A percentile compares a stretch with the other conserved stretches of the same genome.
Conservation (phyloP, 2,329 filamentous ascomycete species). For the Aspergillus pseudotamarii region DNA sequence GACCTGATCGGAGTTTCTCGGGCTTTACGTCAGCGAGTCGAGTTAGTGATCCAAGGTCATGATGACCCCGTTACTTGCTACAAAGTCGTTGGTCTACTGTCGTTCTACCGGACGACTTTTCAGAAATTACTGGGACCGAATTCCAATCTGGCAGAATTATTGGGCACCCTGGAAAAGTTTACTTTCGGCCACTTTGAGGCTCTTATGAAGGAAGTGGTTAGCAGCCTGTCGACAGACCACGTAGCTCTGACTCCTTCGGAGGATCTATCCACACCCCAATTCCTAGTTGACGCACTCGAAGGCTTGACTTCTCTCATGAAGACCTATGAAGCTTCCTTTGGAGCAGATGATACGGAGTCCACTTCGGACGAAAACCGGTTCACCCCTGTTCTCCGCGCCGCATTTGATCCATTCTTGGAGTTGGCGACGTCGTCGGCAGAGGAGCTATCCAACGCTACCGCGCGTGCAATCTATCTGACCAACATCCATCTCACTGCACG, state of each 20-base stretch:
- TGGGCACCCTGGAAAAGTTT: slow-evolving; percentile 71
- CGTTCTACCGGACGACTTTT: slow-evolving; percentile 88
- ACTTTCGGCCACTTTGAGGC: slow-evolving; percentile 81
- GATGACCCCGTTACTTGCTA: slow-evolving; percentile 88
- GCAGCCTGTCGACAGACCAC: slow-evolving; percentile 69
- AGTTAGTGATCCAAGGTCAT: slow-evolving; percentile 89
- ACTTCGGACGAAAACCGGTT: slow-evolving; percentile 68
- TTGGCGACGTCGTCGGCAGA: slow-evolving; percentile 59
- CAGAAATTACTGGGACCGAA: slow-evolving; percentile 71
- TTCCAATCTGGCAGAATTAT: slow-evolving; percentile 69
- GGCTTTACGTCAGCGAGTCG: slow-evolving; percentile 83
- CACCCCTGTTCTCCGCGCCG: slow-evolving; percentile 72
- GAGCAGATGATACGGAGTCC: slow-evolving; percentile 44
- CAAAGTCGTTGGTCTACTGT: slow-evolving; percentile 83
- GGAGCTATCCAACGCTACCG: slow-evolving; percentile 39
- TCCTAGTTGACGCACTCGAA: slow-evolving; percentile 77
- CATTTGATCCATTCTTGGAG: slow-evolving; percentile 82
- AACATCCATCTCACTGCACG: slow-evolving; percentile 50
- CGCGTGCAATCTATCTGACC: slow-evolving; percentile 53
- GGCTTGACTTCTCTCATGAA: slow-evolving; percentile 78
- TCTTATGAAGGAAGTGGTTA: slow-evolving; percentile 72
- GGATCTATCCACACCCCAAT: slow-evolving; percentile 78
- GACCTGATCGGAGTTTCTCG: slow-evolving; percentile 80
- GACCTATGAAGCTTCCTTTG: slow-evolving; percentile 81
- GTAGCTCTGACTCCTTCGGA: slow-evolving; percentile 70